Evolutionary conservation across 495 filamentous ascomycete species (phyloP), one percentile per base, ranked within the genome.

Genomic region (Recurvomyces mirabilis): DNA sequence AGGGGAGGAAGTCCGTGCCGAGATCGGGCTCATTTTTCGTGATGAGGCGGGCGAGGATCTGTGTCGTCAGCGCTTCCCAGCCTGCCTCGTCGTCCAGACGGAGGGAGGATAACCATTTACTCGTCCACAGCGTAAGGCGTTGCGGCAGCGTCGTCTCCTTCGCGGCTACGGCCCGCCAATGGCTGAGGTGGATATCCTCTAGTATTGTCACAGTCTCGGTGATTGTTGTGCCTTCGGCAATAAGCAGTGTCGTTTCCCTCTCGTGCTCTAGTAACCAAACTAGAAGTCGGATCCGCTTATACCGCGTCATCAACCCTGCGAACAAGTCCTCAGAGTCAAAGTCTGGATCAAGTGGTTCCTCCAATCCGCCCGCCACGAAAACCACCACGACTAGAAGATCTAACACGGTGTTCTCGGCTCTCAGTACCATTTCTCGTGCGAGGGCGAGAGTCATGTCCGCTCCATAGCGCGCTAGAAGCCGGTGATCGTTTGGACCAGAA

Each of bases 311-410:
- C 9, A 94, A 59, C 9, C 74, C 72, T 22, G 67, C 64, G 56
- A 81, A 96, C 0, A 94, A 61, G 4, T 69, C 63, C 15, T 37
- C 70, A 18, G 81, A 71, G 49, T 75, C 45, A 89, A 81, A 12
- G 66, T 63, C n/a, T 75, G 70, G 1, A 77, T 50, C 73, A 12
- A 75, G 70, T 21, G 81, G 73, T 52, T 73, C 71, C 37, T 88
- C 75, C 24, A 80, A 70, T 50, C 89, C 87, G 32, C 75, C 74
- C 55, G 84, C 81, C 60, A 95, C 75, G 51, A 94, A 83, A 14
- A 87, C 70, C 10, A 91, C 70, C 4, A 95, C 65, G n/a, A 87
- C 67, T 1, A 94, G 59, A n/a, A 95, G 72, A 58, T 85, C 81
- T 35, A 85, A 77, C 13, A 93, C 74, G 13, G 88, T 68, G 25